phyloP scores from a whole-genome alignment of 1,139 yeast genomes.

The Williopsis jadinii region DNA sequence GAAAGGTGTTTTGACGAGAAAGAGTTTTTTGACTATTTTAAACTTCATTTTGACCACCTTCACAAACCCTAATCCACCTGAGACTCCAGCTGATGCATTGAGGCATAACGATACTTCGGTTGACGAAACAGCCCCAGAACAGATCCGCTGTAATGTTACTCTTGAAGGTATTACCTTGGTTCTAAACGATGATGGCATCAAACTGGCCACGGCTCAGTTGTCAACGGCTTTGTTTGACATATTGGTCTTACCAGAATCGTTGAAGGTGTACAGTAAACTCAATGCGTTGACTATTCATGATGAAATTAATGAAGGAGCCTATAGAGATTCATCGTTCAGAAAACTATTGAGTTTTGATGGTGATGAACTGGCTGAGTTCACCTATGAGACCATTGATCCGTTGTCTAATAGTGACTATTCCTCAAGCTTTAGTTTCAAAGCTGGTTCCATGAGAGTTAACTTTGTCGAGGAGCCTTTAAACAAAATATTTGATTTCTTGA shows the following conservation, averaged over 20 bases:
- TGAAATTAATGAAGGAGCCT: constrained; percentile 60
- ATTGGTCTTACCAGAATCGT: constrained; percentile 64
- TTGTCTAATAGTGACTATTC: constrained; percentile 44
- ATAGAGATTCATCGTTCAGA: constrained; percentile 52
- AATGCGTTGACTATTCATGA: constrained; percentile 81
- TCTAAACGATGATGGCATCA: constrained; percentile 77
- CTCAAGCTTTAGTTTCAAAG: constrained; percentile 56
- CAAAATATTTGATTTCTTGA: constrained; percentile 58
- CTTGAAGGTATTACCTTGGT: constrained; percentile 71
- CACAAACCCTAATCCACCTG: constrained; percentile 70
- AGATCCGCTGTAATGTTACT: constrained; percentile 59
- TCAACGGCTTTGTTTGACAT: constrained; percentile 68
- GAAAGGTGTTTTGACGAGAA: constrained; percentile 68
- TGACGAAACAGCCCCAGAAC: constrained; percentile 57
- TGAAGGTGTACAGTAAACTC: constrained; percentile 67
- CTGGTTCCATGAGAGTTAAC: constrained; percentile 69
- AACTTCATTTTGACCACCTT: constrained; percentile 84
- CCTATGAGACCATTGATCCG: constrained; percentile 74
- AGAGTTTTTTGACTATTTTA: constrained; percentile 67
- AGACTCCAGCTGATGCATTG: constrained; percentile 58
- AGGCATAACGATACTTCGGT: constrained; percentile 56
- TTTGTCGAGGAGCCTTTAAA: constrained; percentile 78
- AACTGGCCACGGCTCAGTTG: constrained; percentile 71
- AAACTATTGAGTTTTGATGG: constrained; percentile 77
- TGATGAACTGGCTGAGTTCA: constrained; percentile 72